phyloP scores from a whole-genome alignment of 1,284 basidiomycete species.

The Leccinum pachyderme region DNA sequence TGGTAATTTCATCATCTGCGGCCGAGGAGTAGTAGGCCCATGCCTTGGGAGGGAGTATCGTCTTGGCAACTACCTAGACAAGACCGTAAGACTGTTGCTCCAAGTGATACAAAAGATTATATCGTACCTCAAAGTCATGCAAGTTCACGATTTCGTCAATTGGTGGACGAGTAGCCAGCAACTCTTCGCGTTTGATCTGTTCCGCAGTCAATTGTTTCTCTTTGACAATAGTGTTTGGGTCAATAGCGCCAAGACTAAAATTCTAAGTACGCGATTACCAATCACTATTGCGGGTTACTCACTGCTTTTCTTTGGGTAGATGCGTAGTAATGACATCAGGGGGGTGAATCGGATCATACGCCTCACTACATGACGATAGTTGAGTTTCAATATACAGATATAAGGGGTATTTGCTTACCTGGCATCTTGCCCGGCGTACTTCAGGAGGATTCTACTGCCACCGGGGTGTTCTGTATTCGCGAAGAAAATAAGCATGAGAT shows the following conservation, averaged over 20 bases:
- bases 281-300: constrained; percentile 20
- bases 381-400: neutral
- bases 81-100: neutral
- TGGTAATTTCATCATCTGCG: constrained; percentile 65
- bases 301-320: constrained; percentile 51
- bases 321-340: constrained; percentile 63
- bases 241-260: constrained; percentile 40
- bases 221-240: constrained; percentile 44
- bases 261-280: neutral
- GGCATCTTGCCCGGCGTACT: constrained; percentile 76
- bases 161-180: constrained; percentile 45
- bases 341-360: constrained; percentile 63
- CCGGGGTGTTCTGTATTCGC: constrained; percentile 46
- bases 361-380: constrained; percentile 37
- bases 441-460: constrained; percentile 59
- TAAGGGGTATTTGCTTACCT: constrained; percentile 42
- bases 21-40: constrained; percentile 70
- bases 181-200: constrained; percentile 41
- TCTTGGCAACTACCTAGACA: constrained; percentile 46
- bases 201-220: constrained; percentile 46
- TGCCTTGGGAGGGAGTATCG: constrained; percentile 52
- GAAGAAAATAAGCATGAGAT: constrained; percentile 10
- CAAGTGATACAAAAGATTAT: constrained; percentile 3
- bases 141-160: constrained; percentile 62
- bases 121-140: constrained; percentile 64